Conservation (phyloP, 257 asterid species). For the Nicotiana benthamiana region DNA sequence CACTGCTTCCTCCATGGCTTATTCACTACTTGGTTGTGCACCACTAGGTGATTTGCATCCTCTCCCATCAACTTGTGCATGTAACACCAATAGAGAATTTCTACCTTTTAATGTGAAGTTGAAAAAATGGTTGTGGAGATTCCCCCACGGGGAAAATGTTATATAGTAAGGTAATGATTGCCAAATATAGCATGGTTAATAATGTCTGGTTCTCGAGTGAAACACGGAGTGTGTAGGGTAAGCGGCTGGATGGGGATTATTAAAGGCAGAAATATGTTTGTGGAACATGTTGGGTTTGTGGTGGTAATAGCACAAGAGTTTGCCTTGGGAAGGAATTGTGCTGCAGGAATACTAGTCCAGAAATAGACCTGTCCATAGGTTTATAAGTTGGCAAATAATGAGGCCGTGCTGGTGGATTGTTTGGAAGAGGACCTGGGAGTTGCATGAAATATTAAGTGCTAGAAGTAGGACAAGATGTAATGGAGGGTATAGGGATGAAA, state of each 20-base stretch:
- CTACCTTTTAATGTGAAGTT: neutral
- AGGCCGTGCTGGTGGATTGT: neutral
- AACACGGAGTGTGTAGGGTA: neutral
- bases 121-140: neutral
- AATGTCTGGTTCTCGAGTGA: neutral
- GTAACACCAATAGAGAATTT: neutral
- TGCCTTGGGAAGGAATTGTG: neutral
- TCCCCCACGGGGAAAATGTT: neutral
- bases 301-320: neutral
- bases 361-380: too few relatives aligned
- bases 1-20: neutral
- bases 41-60: neutral
- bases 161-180: neutral
- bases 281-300: neutral
- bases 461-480: neutral
- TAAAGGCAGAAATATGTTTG: neutral
- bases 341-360: neutral
- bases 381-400: too few relatives aligned
- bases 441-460: neutral
- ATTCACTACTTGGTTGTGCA: neutral
- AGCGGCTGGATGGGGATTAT: neutral
- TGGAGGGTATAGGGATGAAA: neutral
- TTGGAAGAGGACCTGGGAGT: neutral
- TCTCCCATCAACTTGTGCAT: neutral
- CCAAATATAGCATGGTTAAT: neutral